Conservation (phyloP, 2,329 filamentous ascomycete genomes). For the Colletotrichum sublineola region DNA sequence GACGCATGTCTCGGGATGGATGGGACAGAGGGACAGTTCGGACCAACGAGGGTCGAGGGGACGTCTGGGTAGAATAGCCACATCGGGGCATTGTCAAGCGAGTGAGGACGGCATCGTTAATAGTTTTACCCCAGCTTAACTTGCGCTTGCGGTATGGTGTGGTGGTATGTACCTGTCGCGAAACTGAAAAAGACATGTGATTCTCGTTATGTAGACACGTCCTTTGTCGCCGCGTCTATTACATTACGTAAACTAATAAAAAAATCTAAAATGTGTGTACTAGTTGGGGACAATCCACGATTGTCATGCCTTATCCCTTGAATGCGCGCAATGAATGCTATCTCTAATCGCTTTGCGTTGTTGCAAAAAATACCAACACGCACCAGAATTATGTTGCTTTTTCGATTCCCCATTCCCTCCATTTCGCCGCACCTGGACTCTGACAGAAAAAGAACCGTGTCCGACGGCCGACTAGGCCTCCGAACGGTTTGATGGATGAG, state of each 20-base stretch:
- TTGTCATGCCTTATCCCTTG: background rate
- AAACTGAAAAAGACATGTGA: background rate
- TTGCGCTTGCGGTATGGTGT: too few species aligned
- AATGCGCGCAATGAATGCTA: conserved; percentile 16
- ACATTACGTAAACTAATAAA: conserved; percentile 30
- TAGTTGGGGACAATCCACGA: background rate
- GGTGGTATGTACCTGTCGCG: background rate
- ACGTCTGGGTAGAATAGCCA: background rate
- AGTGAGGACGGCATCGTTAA: too few species aligned
- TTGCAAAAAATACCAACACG: background rate
- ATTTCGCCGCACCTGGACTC: background rate
- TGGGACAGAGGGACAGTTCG: background rate
- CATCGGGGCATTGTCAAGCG: conserved; percentile 1
- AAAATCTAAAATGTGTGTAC: conserved; percentile 6
- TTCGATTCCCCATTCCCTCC: background rate
- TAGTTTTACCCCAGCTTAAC: background rate
- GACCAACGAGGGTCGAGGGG: background rate
- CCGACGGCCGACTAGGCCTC: background rate
- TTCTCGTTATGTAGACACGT: background rate
- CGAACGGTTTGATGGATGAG: background rate
- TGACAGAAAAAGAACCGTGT: background rate
- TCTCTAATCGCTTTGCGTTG: conserved; percentile 15
- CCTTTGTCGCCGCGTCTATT: conserved; percentile 19
- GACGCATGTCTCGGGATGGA: background rate
- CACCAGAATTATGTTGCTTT: background rate